These are phyloP conservation scores for Monosporascus sp. DNA, from an alignment of 2,329 filamentous ascomycete genomes.

Conservation along the genomic window DNA sequence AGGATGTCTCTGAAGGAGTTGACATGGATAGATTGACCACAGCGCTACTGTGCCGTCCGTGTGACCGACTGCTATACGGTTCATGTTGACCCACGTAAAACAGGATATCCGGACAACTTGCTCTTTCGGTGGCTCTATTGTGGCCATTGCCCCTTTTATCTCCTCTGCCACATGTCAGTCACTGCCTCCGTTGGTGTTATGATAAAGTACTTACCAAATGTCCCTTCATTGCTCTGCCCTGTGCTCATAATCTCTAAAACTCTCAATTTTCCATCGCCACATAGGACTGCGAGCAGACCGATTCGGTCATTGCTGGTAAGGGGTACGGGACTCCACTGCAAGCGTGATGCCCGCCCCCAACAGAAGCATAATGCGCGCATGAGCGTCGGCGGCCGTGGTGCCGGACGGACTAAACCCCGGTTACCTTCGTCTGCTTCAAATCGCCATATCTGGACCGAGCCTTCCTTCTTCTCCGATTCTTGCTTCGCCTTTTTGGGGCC, in stretches of 20 bases:
- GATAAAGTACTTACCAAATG: conserved; percentile 34
- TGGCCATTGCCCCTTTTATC: conserved; percentile 38
- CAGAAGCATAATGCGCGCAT: conserved; percentile 42
- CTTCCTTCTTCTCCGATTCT: conserved; percentile 35
- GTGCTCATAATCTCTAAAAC: conserved; percentile 37
- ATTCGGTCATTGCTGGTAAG: conserved; percentile 24
- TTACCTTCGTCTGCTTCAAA: conserved; percentile 30
- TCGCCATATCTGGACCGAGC: conserved; percentile 49
- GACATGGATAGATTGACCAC: conserved; percentile 49
- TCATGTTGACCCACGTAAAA: conserved; percentile 50
- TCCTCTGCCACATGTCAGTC: conserved; percentile 34
- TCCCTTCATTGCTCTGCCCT: conserved; percentile 17
- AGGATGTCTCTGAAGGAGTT: conserved; percentile 45
- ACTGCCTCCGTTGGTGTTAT: neutral
- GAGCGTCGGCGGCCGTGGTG: conserved; percentile 32
- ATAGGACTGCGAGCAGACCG: conserved; percentile 44
- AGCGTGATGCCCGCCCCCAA: conserved; percentile 43
- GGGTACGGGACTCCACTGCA: conserved; percentile 49
- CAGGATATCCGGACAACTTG: conserved; percentile 44
- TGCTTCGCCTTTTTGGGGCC: conserved; percentile 33
- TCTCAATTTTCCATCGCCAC: conserved; percentile 45
- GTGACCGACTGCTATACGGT: conserved; percentile 50
- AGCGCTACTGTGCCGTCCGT: conserved; percentile 51
- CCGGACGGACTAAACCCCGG: conserved; percentile 29
- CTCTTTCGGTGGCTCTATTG: conserved; percentile 41